These are phyloP conservation scores for Pleurotus giganteus DNA, from an alignment of 768 basidiomycete genomes.

Conservation along the genomic window DNA sequence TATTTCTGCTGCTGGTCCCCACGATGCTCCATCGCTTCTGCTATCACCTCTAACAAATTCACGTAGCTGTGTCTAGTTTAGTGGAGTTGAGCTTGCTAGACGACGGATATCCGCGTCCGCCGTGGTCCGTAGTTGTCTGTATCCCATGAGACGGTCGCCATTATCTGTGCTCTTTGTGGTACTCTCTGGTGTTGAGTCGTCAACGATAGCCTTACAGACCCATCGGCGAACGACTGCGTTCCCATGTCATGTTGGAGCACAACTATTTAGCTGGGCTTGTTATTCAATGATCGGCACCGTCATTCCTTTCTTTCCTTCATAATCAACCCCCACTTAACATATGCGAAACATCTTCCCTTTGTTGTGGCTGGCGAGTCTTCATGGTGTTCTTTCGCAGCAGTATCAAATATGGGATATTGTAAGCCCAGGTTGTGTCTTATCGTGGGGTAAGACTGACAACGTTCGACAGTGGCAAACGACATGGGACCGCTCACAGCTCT, in stretches of 20 bases:
- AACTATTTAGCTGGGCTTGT: neutral
- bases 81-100: no score
- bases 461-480: conserved; percentile 55
- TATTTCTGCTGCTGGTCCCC: neutral
- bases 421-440: conserved; percentile 16
- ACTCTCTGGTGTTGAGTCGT: neutral
- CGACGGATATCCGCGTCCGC: no score
- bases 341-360: neutral
- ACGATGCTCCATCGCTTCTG: neutral
- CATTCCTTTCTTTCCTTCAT: neutral
- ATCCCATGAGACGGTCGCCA: neutral
- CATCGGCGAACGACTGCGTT: neutral
- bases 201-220: neutral
- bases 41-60: neutral
- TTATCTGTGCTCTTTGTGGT: neutral
- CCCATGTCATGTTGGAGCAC: neutral
- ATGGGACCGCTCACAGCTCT: conserved; percentile 49
- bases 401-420: conserved; percentile 56
- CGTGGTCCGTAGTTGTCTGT: neutral
- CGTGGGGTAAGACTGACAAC: neutral
- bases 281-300: neutral
- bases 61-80: no score
- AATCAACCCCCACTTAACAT: no score
- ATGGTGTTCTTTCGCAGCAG: neutral
- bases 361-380: neutral